Base-by-base conservation (phyloP, 352 stramenopile species). In the Pelagophyceae sp. region DNA sequence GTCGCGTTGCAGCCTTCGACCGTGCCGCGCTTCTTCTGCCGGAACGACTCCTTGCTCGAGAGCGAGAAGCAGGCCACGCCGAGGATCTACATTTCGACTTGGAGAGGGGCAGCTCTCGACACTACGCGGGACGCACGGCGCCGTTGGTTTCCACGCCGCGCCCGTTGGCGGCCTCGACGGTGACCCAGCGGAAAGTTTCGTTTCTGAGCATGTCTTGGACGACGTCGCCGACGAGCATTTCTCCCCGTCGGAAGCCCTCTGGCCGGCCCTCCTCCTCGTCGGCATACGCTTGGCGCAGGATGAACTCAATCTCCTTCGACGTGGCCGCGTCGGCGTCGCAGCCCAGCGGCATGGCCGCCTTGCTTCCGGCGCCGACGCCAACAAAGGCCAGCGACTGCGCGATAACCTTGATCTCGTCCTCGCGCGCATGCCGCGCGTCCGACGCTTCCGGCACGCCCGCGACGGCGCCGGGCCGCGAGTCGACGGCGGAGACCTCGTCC, bases 331-430 rank as follows among this genome's bases (percentile, higher is more conserved):
- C 60, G 60, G 15, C 5, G 11, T 29, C 31, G 17, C 17, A 17
- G 50, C 50, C 50, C 17, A 61, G 50, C 50, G 27, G 17, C 17
- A 17, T 27, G 11, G 60, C 60, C 60, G 60, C 60, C 23, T 54
- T 54, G 11, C 11, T 23, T 23, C 45, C 45, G 11, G 11, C 11
- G 23, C 45, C 45, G 25, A 67, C 60, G 25, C 60, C 60, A 11
- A 67, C 60, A 27, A 67, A 67, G 60, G 60, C 60, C 11, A 67
- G 60, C 11, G 11, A 32, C 60, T 67, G 60, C 60, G 60, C 60
- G 60, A 67, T 35, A 27, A 67, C 60, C 60, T 67, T 67, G 60
- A 67, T 35, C 31, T 67, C 25, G 11, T 67, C 60, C 11, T 29
- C 11, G 60, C 60, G 60, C 25, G 25, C 11, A 27, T 67, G 25